Base-by-base conservation (phyloP, 768 basidiomycete genomes). In the Naganishia onofrii region DNA sequence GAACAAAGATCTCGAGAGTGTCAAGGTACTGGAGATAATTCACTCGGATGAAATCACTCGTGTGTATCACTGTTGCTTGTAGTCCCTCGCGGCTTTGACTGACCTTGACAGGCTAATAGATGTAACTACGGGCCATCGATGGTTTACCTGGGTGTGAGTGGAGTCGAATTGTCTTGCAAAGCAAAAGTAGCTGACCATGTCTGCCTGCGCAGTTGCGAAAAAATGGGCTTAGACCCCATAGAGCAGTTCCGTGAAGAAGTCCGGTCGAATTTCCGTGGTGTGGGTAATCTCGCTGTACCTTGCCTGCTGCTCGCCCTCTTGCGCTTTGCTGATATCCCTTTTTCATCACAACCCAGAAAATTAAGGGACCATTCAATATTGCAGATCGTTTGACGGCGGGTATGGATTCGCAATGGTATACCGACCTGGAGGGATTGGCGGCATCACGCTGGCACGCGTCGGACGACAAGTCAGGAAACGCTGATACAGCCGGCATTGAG, bases 331-430 rank as follows among this genome's bases (percentile, higher is more conserved):
- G n/a, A 44, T 19, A 15, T 52, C 44, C 7, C 44, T 15, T 13
- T 21, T 65, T 31, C 42, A 42, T 12, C 3, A 44, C 9, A 7
- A 9, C 26, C 7, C 23, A 63, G 57, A 72, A 66, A 63, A 83
- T 90, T 29, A 88, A 88, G 75, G 90, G 90, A 0, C 90, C 90
- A n/a, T 93, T 92, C 79, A 92, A 92, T 81, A 85, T 84, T 1
- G 85, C 85, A 48, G 90, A 88, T 72, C 82, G 91, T 60, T 86
- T 87, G 77, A 87, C 84, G 78, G 91, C 90, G 0, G 90, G 91
- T 12, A 77, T 93, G 83, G 87, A 85, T 6, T 82, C 78, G 42
- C 88, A 86, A 31, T 93, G 88, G 77, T 93, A 92, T 76, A 86
- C 89, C 77, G 84, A 86, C 71, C 78, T 93, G 72, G 84, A 80